A percentile compares a stretch with the other conserved stretches of the same genome.
Evolutionary conservation across 2,329 filamentous ascomycete genomes (phyloP).

Genomic region (Neonectria magnoliae): DNA sequence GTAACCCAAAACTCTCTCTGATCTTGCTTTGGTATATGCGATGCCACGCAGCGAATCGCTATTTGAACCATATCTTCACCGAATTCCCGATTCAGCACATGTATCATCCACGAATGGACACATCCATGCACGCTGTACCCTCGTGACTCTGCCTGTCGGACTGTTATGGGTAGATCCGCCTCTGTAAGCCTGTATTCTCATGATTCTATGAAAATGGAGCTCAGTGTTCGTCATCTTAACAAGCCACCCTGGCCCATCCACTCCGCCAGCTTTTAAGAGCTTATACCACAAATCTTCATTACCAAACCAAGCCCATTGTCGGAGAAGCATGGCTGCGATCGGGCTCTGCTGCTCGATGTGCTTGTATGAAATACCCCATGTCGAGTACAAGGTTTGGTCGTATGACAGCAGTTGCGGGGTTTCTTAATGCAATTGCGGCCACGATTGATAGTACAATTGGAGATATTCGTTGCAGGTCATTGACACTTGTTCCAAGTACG

Average conservation of each 20-base stretch:
- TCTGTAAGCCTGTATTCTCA: slow-evolving; percentile 45
- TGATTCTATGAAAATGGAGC: slow-evolving; percentile 39
- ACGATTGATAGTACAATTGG: slow-evolving; percentile 51
- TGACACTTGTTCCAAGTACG: slow-evolving; percentile 52
- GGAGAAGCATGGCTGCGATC: slow-evolving; percentile 47
- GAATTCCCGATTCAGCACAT: slow-evolving; percentile 38
- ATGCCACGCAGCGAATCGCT: slow-evolving; percentile 24
- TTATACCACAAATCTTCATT: slow-evolving; percentile 57
- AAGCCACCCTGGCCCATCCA: slow-evolving; percentile 36
- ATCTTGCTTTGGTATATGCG: slow-evolving; percentile 18
- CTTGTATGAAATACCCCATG: slow-evolving; percentile 52
- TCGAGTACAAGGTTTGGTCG: slow-evolving; percentile 47
- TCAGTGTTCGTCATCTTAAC: slow-evolving; percentile 31
- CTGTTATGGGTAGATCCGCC: slow-evolving; percentile 23
- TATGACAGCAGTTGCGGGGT: slow-evolving; percentile 45
- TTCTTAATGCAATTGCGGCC: slow-evolving; percentile 46
- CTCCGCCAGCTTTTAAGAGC: slow-evolving; percentile 43
- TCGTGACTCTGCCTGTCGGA: slow-evolving; percentile 20
- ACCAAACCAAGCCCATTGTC: slow-evolving; percentile 55
- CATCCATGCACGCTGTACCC: slow-evolving; percentile 48
- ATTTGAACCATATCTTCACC: slow-evolving; percentile 2
- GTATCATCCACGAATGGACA: slow-evolving; percentile 46
- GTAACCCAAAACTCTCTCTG: slow-evolving; percentile 24
- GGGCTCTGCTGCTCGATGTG: slow-evolving; percentile 43
- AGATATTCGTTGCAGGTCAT: slow-evolving; percentile 52